phyloP scores from a whole-genome alignment of 441 rosid genomes.

The Populus hybrid region DNA sequence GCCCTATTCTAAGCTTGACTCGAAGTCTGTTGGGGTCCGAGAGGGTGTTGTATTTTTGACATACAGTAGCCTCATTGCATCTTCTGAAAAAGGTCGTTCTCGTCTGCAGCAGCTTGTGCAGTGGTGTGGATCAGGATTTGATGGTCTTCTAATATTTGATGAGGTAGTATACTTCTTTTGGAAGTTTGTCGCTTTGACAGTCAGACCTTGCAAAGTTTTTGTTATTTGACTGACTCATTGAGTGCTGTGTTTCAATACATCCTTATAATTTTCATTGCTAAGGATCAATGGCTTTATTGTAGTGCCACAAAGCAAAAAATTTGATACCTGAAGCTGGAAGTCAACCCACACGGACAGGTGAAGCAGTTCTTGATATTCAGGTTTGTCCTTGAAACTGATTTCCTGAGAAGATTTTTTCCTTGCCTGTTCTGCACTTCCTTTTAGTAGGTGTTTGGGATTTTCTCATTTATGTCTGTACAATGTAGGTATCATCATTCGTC shows the following conservation, averaged over 20 bases:
- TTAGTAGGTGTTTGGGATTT: constrained; percentile 38
- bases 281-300: constrained; percentile 35
- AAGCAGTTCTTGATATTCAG: constrained; percentile 98
- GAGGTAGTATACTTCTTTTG: constrained; percentile 50
- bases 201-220: constrained; percentile 2
- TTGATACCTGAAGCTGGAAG: constrained; percentile 99
- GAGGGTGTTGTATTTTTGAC: constrained; percentile 96
- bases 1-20: constrained; percentile 96
- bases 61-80: constrained; percentile 97
- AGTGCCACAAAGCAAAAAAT: constrained; percentile 99
- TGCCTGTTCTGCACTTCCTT: neutral
- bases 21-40: constrained; percentile 82
- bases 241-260: constrained; percentile 21
- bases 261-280: constrained; percentile 32
- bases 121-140: constrained; percentile 91
- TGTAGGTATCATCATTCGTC: neutral
- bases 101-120: constrained; percentile 98
- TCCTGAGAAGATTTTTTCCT: neutral
- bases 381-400: constrained; percentile 35
- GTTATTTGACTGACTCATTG: constrained; percentile 17
- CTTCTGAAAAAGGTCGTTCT: constrained; percentile 99
- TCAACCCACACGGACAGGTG: constrained; percentile 98
- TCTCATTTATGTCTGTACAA: neutral
- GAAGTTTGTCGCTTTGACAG: constrained; percentile 19
- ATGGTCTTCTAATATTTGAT: constrained; percentile 90